Conservation (phyloP, 2,329 filamentous ascomycete genomes). For the Cytospora chrysosperma region DNA sequence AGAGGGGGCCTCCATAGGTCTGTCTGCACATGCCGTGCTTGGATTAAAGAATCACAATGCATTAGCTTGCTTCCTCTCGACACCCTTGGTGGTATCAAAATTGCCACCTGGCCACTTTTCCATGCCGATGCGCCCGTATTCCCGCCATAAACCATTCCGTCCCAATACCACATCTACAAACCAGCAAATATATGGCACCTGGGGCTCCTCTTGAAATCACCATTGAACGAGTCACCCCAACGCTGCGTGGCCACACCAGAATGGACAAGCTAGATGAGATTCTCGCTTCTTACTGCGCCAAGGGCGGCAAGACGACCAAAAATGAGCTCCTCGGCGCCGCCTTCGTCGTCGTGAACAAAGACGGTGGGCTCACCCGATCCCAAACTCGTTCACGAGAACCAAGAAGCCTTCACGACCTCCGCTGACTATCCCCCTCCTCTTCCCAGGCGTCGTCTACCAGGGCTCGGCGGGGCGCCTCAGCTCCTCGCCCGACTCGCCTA, state of each 20-base stretch:
- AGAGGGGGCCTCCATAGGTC: too few species aligned
- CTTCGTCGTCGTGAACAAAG: slow-evolving; percentile 35
- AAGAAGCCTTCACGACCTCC: too few species aligned
- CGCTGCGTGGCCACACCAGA: not conserved
- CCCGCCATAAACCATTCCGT: too few species aligned
- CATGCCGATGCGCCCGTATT: too few species aligned
- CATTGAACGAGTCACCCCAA: not conserved
- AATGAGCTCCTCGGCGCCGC: slow-evolving; percentile 39
- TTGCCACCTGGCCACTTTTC: not conserved
- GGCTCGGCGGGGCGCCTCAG: slow-evolving; percentile 35
- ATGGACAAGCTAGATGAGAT: slow-evolving; percentile 28
- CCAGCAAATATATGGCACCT: too few species aligned
- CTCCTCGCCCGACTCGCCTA: slow-evolving; percentile 25
- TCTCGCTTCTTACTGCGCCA: slow-evolving; percentile 32
- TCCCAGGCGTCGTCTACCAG: slow-evolving; percentile 33
- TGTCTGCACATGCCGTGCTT: too few species aligned
- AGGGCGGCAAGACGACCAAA: slow-evolving; percentile 30
- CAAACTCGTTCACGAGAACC: not conserved
- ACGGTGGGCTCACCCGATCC: slow-evolving; percentile 29
- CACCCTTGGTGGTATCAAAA: too few species aligned
- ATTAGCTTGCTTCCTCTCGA: not conserved
- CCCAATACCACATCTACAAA: not conserved
- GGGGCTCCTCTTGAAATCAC: not conserved
- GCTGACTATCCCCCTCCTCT: not conserved
- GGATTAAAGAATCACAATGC: too few species aligned